phyloP scores from a whole-genome alignment of 148 eudicot genomes.

The Selenicereus undatus region DNA sequence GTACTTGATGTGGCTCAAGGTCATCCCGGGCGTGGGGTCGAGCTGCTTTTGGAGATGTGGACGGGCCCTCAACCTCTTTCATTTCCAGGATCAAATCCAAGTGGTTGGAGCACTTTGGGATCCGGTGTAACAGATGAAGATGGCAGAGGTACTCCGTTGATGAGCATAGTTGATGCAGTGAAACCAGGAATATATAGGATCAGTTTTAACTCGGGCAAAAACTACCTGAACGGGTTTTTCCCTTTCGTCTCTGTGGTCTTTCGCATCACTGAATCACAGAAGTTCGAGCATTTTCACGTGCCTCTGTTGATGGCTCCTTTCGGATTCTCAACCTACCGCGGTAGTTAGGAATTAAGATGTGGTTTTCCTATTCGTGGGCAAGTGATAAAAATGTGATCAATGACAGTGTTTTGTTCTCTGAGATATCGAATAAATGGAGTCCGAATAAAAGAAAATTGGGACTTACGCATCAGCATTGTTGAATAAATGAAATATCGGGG shows the following conservation, averaged over 20 bases:
- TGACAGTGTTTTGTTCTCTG: background rate
- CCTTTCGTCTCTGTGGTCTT: constrained; percentile 83
- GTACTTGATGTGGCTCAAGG: constrained; percentile 75
- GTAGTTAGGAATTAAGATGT: constrained; percentile 46
- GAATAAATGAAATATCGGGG: background rate
- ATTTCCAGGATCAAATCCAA: constrained; percentile 44
- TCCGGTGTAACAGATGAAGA: constrained; percentile 71
- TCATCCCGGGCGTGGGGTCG: constrained; percentile 60
- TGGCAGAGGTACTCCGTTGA: constrained; percentile 79
- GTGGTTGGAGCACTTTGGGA: constrained; percentile 55
- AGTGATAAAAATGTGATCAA: background rate
- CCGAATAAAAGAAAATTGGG: background rate
- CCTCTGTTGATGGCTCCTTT: constrained; percentile 89
- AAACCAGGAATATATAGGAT: constrained; percentile 67
- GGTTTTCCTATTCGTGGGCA: background rate
- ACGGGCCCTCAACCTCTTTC: constrained; percentile 41
- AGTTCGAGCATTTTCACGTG: constrained; percentile 89
- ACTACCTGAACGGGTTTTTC: constrained; percentile 66
- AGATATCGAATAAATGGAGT: background rate
- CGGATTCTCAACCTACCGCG: constrained; percentile 84
- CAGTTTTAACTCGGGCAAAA: constrained; percentile 79
- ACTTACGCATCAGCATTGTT: background rate
- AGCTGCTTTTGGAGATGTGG: constrained; percentile 72
- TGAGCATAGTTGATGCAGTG: constrained; percentile 61
- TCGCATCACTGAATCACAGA: constrained; percentile 74